Base-by-base conservation (phyloP, 1,284 basidiomycete species). In the Thecaphora thlaspeos region DNA sequence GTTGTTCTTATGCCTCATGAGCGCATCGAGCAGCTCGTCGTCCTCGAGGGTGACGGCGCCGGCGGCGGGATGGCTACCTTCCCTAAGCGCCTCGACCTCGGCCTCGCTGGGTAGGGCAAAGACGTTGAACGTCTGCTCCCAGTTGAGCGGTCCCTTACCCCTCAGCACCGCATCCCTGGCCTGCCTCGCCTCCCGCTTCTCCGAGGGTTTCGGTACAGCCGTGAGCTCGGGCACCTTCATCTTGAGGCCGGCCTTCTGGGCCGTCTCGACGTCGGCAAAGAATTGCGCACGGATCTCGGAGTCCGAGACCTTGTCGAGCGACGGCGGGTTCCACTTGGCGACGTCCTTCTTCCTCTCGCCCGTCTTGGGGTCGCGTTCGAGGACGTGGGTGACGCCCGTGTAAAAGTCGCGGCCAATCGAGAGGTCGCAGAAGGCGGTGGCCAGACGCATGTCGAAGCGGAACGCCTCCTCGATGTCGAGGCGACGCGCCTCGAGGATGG, bases 401-500 rank as follows among this genome's bases (percentile, higher is more conserved):
- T 73, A 65, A 38, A 77, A 77, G 81, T 82, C 55, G 12, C 73
- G 52, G 11, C 74, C 74, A 23, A 73, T 42, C n/a, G 58, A 50
- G 19, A 77, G 49, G 46, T 77, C 75, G 52, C 72, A 76, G 41
- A 77, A 75, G n/a, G 66, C 71, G 0, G 75, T 74, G 4, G 74
- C 65, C 22, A 76, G 54, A 22, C 71, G 68, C 68, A 77, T 76
- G 55, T 76, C 71, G 48, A 62, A 56, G 24, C 64, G 58, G 59
- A 77, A 68, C 4, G 68, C 59, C 40, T 73, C 69, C 30, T 58
- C 58, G 36, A 75, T 55, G 44, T 69, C 61, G 44, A 68, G 60
- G 8, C 60, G 38, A 7, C 59, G 44, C 17, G 71, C 69, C 32
- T 64, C 67, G 4, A 62, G 48, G 39, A 76, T 66, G 26, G 62